phyloP scores from a whole-genome alignment of 352 stramenopile species.

The Phytophthora fragariaefolia region DNA sequence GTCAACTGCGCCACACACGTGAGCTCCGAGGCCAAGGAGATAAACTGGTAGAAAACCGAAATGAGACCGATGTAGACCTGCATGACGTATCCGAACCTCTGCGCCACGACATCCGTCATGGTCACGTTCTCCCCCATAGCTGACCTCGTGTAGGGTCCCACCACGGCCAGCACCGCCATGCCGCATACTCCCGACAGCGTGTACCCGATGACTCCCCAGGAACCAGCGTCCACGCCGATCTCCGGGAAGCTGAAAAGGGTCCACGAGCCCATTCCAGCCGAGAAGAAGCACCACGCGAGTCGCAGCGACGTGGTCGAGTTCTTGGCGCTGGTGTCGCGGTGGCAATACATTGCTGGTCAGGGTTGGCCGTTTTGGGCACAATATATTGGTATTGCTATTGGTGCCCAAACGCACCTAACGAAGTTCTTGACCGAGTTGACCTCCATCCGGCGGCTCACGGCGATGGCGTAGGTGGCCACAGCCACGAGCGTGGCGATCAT shows the following conservation, averaged over 20 bases:
- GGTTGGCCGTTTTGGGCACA: background rate
- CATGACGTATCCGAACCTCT: constrained; percentile 71
- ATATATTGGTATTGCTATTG: background rate
- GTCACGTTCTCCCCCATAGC: constrained; percentile 75
- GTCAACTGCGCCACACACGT: constrained; percentile 68
- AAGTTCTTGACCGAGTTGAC: constrained; percentile 60
- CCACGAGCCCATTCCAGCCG: constrained; percentile 77
- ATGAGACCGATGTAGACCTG: constrained; percentile 73
- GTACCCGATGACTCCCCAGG: constrained; percentile 83
- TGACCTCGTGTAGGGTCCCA: constrained; percentile 64
- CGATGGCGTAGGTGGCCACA: constrained; percentile 62
- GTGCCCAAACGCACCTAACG: constrained; percentile 41
- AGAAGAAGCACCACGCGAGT: constrained; percentile 84
- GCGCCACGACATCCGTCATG: constrained; percentile 66
- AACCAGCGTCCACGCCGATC: constrained; percentile 72
- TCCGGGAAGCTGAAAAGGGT: constrained; percentile 80
- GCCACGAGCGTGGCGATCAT: constrained; percentile 58
- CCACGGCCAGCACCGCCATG: constrained; percentile 58
- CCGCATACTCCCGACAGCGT: constrained; percentile 65
- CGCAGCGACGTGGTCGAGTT: constrained; percentile 63
- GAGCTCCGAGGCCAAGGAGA: constrained; percentile 77
- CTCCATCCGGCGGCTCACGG: constrained; percentile 49
- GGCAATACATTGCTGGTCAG: no score
- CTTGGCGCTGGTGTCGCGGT: constrained; percentile 64
- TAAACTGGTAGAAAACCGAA: constrained; percentile 85